Evolutionary conservation across 768 basidiomycete genomes (phyloP).

Genomic region (Boletus patriciae): DNA sequence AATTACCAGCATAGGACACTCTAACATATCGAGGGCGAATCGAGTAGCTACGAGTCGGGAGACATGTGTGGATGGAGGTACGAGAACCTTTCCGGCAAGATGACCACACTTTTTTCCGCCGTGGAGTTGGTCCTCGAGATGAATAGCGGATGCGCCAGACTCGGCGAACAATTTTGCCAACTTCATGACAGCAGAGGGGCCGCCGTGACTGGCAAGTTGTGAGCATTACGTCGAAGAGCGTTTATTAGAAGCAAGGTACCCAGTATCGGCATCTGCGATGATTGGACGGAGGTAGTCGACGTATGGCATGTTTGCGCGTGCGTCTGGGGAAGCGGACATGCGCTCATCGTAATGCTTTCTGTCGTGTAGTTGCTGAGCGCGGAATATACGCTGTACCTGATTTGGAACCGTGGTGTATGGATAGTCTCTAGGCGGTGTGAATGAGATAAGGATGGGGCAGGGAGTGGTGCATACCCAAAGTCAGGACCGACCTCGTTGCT

Average conservation of each 20-base stretch:
- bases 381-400: conserved; percentile 88
- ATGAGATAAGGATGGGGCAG: background rate
- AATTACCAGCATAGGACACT: conserved; percentile 84
- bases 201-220: conserved; percentile 68
- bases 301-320: conserved; percentile 69
- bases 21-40: conserved; percentile 89
- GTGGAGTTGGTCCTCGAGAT: conserved; percentile 92
- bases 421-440: conserved; percentile 63
- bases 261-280: conserved; percentile 93
- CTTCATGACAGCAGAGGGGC: conserved; percentile 93
- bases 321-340: conserved; percentile 59
- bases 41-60: conserved; percentile 82
- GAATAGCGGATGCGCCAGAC: conserved; percentile 86
- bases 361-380: conserved; percentile 91
- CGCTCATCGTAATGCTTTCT: conserved; percentile 91
- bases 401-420: conserved; percentile 97
- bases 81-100: conserved; percentile 88
- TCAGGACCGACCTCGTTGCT: conserved; percentile 93
- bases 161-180: conserved; percentile 94
- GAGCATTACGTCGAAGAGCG: background rate
- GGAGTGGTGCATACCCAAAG: conserved; percentile 55
- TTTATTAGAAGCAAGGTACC: conserved; percentile 46
- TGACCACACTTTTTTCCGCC: conserved; percentile 97
- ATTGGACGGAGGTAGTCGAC: conserved; percentile 90
- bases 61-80: conserved; percentile 84